Conservation (phyloP, 1,284 basidiomycete species). For the Ganoderma meredithae region DNA sequence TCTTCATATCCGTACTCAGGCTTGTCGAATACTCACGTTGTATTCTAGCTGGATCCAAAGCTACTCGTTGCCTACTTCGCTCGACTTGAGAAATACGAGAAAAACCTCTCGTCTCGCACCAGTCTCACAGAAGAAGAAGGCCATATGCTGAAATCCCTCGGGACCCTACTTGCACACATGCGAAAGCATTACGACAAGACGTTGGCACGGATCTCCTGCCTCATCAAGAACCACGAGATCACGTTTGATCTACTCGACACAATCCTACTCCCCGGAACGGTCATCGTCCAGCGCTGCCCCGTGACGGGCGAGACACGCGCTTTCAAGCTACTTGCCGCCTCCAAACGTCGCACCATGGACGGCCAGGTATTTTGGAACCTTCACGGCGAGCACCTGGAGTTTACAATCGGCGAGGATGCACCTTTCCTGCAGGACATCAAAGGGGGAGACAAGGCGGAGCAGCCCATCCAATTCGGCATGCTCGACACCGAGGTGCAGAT, state of each 20-base stretch:
- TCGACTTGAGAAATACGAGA: conserved; percentile 52
- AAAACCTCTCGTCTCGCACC: conserved; percentile 47
- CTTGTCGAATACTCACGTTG: neutral
- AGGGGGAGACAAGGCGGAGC: neutral
- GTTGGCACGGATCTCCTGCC: conserved; percentile 50
- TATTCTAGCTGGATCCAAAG: conserved; percentile 54
- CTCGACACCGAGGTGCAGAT: conserved; percentile 49
- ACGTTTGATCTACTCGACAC: conserved; percentile 58
- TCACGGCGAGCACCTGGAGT: conserved; percentile 53
- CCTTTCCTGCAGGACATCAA: conserved; percentile 42
- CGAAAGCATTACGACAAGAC: conserved; percentile 55
- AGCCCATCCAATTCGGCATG: conserved; percentile 40
- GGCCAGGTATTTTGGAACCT: conserved; percentile 48
- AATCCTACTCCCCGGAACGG: conserved; percentile 17
- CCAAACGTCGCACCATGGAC: conserved; percentile 41
- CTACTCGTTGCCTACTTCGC: conserved; percentile 58
- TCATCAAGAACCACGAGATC: conserved; percentile 59
- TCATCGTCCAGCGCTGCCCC: conserved; percentile 15
- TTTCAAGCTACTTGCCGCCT: conserved; percentile 46
- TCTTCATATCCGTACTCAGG: neutral
- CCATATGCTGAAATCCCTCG: conserved; percentile 50
- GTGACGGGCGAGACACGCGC: conserved; percentile 51
- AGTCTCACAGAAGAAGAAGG: conserved; percentile 45
- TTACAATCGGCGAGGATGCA: conserved; percentile 45
- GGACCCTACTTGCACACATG: conserved; percentile 45